Conservation (phyloP, 306 rosid species). For the Cucurbita pepo region DNA sequence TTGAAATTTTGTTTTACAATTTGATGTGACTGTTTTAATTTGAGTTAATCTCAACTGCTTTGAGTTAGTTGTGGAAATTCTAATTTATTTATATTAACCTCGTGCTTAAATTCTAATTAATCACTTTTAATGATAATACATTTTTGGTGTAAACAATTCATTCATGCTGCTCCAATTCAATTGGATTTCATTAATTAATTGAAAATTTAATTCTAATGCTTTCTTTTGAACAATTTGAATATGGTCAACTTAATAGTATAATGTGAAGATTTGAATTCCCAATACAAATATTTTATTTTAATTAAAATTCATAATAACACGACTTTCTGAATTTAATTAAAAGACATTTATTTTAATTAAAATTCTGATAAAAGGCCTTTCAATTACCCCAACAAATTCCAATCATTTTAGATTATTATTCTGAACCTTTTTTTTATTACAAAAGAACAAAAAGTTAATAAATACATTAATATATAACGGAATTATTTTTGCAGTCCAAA, state of each 20-base stretch:
- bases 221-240: too few relatives aligned
- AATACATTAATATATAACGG: not conserved
- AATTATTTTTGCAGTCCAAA: too few relatives aligned
- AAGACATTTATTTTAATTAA: not conserved
- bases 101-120: not conserved
- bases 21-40: not conserved
- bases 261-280: too few relatives aligned
- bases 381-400: not conserved
- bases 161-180: not conserved
- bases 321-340: not conserved
- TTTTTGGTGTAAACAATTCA: too few relatives aligned
- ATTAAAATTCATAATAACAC: not conserved
- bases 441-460: not conserved
- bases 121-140: too few relatives aligned
- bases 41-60: not conserved
- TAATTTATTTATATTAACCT: too few relatives aligned
- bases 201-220: not conserved
- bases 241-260: too few relatives aligned
- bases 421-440: not conserved
- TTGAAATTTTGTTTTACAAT: not conserved
- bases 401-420: not conserved
- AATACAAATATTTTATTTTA: not conserved
- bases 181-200: not conserved
- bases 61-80: not conserved
- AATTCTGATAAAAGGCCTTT: not conserved